Evolutionary conservation across 148 eudicot species (phyloP).

Genomic region (Nepenthes mirabilis): DNA sequence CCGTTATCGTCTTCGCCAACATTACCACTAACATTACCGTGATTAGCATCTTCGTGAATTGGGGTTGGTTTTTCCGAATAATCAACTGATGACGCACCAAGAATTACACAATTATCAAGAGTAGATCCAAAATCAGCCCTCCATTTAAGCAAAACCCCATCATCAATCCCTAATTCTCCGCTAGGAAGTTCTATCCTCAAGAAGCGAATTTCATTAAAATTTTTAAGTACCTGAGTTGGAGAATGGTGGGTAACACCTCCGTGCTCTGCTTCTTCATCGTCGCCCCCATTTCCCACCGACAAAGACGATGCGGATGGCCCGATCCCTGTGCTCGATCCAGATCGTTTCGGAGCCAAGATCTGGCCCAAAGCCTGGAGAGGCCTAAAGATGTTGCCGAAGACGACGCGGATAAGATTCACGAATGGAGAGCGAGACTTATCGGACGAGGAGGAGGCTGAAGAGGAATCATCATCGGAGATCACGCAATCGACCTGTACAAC

Average conservation of each 20-base stretch:
- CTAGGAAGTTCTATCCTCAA: constrained; percentile 45
- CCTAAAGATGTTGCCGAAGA: constrained; percentile 25
- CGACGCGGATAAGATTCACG: constrained; percentile 16
- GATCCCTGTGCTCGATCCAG: background rate
- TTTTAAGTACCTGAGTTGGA: constrained; percentile 46
- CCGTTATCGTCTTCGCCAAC: constrained; percentile 45
- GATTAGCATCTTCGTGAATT: background rate
- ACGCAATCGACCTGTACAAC: constrained; percentile 53
- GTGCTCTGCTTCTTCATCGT: constrained; percentile 15
- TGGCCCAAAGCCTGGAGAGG: constrained; percentile 32
- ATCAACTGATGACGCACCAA: constrained; percentile 39
- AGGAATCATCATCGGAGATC: constrained; percentile 40
- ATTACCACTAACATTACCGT: background rate
- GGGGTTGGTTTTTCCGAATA: constrained; percentile 3
- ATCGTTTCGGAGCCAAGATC: constrained; percentile 16
- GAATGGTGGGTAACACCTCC: constrained; percentile 47
- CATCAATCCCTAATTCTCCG: constrained; percentile 44
- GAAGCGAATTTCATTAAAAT: constrained; percentile 31
- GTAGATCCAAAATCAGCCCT: constrained; percentile 54
- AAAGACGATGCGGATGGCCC: background rate
- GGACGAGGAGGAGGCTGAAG: constrained; percentile 11
- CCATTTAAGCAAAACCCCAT: constrained; percentile 47
- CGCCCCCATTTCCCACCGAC: constrained; percentile 11
- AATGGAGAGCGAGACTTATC: constrained; percentile 28
- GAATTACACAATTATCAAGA: constrained; percentile 46